These are phyloP conservation scores for Vitis vinifera DNA, from an alignment of 164 flowering plant species.

Conservation along the genomic window ASM3070453v1 NC_081808.1:21774001-21774500, in stretches of 20 bases:
- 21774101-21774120: neutral
- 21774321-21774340: neutral
- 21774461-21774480: slow-evolving; percentile 94
- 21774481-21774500: slow-evolving; percentile 82
- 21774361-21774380: neutral
- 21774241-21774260: slow-evolving; percentile 76
- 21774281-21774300: slow-evolving; percentile 96
- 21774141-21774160: neutral
- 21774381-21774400: slow-evolving; percentile 75
- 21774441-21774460: slow-evolving; percentile 92
- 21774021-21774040: neutral
- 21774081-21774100: neutral
- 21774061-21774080: too few species aligned
- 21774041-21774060: neutral
- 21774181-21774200: slow-evolving; percentile 95
- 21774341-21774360: neutral
- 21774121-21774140: neutral
- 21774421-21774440: slow-evolving; percentile 92
- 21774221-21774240: slow-evolving; percentile 64
- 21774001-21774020: slow-evolving; percentile 87
- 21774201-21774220: slow-evolving; percentile 94
- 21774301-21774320: slow-evolving; percentile 88
- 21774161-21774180: slow-evolving; percentile 93
- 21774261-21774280: slow-evolving; percentile 78
- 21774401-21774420: slow-evolving; percentile 97